phyloP scores from a whole-genome alignment of 768 basidiomycete genomes.

The Boletellus ananas region DNA sequence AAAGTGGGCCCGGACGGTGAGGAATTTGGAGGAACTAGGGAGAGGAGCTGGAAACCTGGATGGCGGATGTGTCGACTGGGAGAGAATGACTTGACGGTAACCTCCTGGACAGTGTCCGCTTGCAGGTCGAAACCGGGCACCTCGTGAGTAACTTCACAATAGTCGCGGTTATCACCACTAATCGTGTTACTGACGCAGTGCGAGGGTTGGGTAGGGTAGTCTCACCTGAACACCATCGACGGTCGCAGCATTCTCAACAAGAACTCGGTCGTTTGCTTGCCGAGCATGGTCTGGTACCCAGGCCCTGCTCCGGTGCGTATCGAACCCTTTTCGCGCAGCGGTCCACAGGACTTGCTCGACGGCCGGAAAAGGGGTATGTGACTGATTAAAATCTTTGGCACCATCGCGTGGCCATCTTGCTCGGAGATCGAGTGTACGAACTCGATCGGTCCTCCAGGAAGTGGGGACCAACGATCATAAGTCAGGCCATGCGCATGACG shows the following conservation, averaged over 20 bases:
- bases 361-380: constrained; percentile 85
- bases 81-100: constrained; percentile 87
- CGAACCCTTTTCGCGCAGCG: constrained; percentile 63
- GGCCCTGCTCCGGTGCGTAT: constrained; percentile 75
- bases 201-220: neutral
- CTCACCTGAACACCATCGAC: constrained; percentile 65
- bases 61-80: constrained; percentile 64
- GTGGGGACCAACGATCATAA: constrained; percentile 56
- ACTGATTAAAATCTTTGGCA: constrained; percentile 58
- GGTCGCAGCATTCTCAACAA: constrained; percentile 68
- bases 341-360: constrained; percentile 73
- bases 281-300: constrained; percentile 80
- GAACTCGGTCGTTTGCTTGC: constrained; percentile 74
- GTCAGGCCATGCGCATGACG: constrained; percentile 46
- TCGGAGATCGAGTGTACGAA: constrained; percentile 46
- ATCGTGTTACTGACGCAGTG: neutral
- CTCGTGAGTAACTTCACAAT: constrained; percentile 71
- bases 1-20: constrained; percentile 40
- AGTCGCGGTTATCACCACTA: constrained; percentile 90
- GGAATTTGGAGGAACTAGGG: constrained; percentile 44
- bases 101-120: constrained; percentile 52
- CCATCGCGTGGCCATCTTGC: constrained; percentile 26
- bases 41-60: constrained; percentile 86
- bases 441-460: constrained; percentile 52
- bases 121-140: constrained; percentile 25